phyloP scores from a whole-genome alignment of 371 early-diverging fungal genomes.

The Nosema bombycis region DNA sequence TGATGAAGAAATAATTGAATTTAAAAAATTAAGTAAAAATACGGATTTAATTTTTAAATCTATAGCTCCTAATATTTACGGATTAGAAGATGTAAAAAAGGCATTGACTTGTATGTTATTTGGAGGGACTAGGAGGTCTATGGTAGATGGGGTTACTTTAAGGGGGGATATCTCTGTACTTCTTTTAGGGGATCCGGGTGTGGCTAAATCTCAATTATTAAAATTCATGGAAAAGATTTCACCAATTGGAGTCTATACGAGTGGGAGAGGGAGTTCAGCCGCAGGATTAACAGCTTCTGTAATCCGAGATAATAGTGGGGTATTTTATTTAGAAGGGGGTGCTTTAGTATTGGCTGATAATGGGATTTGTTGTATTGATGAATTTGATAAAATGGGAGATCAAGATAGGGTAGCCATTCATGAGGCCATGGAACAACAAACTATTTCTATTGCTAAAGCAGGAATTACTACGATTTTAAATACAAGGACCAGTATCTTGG shows the following conservation, averaged over 20 bases:
- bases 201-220: constrained; percentile 93
- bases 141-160: constrained; percentile 87
- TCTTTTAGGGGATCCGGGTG: constrained; percentile 95
- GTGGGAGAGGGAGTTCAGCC: constrained; percentile 77
- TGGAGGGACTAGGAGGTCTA: constrained; percentile 85
- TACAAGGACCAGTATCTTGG: constrained; percentile 89
- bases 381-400: constrained; percentile 99
- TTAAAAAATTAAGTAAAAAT: constrained; percentile 73
- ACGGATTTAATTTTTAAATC: constrained; percentile 69
- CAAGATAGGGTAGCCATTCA: constrained; percentile 98
- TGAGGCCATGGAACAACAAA: constrained; percentile 99
- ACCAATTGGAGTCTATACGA: constrained; percentile 84
- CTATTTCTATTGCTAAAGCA: constrained; percentile 98
- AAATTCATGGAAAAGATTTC: constrained; percentile 91
- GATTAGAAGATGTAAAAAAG: constrained; percentile 80
- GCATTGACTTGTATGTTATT: constrained; percentile 89
- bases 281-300: constrained; percentile 81
- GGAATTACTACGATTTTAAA: constrained; percentile 98
- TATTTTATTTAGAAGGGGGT: constrained; percentile 95
- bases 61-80: constrained; percentile 62
- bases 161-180: constrained; percentile 97
- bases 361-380: constrained; percentile 98
- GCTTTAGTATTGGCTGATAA: constrained; percentile 98
- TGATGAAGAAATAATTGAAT: constrained; percentile 80
- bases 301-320: constrained; percentile 72